A percentile compares a stretch with the other conserved stretches of the same genome.
Evolutionary conservation across 352 stramenopile species (phyloP).

Genomic region (Phytophthora nicotianae): DNA sequence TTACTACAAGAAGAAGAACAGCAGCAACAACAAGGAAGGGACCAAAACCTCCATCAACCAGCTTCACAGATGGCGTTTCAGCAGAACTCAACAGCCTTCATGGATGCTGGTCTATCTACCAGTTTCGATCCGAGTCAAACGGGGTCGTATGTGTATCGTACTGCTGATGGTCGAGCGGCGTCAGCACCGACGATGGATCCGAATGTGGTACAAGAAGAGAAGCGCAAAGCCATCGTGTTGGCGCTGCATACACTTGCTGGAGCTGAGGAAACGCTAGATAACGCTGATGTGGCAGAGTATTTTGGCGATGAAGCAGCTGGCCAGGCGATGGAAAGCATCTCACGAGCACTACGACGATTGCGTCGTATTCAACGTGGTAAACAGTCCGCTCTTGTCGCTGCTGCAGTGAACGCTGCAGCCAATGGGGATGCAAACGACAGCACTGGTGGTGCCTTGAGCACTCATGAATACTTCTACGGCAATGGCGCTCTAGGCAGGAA

Average conservation of each 20-base stretch:
- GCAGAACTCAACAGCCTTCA: not conserved
- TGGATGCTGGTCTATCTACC: not conserved
- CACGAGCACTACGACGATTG: slow-evolving; percentile 35
- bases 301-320: slow-evolving; percentile 38
- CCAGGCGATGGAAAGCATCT: slow-evolving; percentile 30
- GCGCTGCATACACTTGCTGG: slow-evolving; percentile 38
- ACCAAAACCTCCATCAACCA: not conserved
- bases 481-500: slow-evolving; percentile 12
- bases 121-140: not conserved
- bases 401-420: slow-evolving; percentile 18
- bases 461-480: slow-evolving; percentile 48
- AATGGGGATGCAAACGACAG: slow-evolving; percentile 18
- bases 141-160: not conserved
- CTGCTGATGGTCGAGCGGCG: not conserved
- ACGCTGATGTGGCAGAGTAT: slow-evolving; percentile 36
- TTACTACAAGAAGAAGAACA: not conserved
- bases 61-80: not conserved
- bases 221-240: slow-evolving; percentile 37
- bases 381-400: slow-evolving; percentile 40
- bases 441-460: slow-evolving; percentile 14
- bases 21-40: not conserved
- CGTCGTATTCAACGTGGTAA: slow-evolving; percentile 50
- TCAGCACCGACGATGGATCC: not conserved
- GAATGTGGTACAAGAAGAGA: slow-evolving; percentile 16
- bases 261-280: slow-evolving; percentile 51